Conservation (phyloP, 352 stramenopile species). For the Globisporangium lucens region DNA sequence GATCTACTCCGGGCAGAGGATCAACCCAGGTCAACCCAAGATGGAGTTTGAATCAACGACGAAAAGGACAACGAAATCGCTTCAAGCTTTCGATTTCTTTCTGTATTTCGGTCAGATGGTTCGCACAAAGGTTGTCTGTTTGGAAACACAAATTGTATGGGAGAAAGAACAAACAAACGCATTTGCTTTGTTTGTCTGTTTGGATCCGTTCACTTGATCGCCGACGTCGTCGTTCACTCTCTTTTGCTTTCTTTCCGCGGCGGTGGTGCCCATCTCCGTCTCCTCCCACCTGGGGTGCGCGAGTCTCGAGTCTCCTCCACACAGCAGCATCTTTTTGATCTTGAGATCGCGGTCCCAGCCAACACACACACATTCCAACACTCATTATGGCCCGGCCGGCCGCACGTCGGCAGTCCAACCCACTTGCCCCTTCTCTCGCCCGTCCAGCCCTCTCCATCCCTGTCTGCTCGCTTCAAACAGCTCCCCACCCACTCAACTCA, state of each 20-base stretch:
- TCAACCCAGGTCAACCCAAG: background rate
- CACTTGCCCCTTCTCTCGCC: constrained; percentile 11
- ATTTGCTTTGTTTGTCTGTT: background rate
- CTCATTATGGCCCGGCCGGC: constrained; percentile 3
- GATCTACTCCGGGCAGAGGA: constrained; percentile 1
- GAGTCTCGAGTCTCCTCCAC: background rate
- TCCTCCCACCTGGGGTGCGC: background rate
- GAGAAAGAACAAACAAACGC: background rate
- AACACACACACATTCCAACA: background rate
- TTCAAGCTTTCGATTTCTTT: constrained; percentile 1
- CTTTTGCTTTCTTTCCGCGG: background rate
- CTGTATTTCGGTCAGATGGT: background rate
- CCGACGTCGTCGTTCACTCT: background rate
- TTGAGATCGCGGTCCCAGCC: background rate
- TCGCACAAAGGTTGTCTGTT: background rate
- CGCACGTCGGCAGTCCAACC: constrained; percentile 2
- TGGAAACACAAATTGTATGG: background rate
- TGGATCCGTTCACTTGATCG: constrained; percentile 1
- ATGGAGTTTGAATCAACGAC: background rate
- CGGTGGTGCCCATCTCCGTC: constrained; percentile 7
- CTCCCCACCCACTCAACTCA: constrained; percentile 11
- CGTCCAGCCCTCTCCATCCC: constrained; percentile 2
- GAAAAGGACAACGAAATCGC: constrained; percentile 6
- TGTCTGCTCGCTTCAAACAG: constrained; percentile 14
- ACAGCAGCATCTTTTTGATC: constrained; percentile 6